These are phyloP conservation scores for Musa schizocarpa DNA, from an alignment of 176 grass and related monocot genomes.

Conservation along the genomic window DNA sequence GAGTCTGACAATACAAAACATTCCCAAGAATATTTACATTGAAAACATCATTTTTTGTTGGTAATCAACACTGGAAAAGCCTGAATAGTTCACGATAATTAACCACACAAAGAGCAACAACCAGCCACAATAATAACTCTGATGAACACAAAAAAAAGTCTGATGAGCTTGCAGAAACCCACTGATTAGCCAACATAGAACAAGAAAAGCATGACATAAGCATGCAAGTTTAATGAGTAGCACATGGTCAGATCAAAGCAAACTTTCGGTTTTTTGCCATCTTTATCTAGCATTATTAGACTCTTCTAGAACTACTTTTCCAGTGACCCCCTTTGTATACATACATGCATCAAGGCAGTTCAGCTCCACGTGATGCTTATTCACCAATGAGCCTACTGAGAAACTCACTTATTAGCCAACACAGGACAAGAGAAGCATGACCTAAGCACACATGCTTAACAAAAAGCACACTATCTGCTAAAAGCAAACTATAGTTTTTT, in stretches of 20 bases:
- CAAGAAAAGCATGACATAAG: not conserved
- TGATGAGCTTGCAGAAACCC: not conserved
- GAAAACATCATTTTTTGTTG: too few species aligned
- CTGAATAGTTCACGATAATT: too few species aligned
- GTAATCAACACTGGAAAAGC: too few species aligned
- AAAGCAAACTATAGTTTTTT: conserved; percentile 6
- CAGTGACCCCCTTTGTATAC: conserved; percentile 89
- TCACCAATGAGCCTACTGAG: not conserved
- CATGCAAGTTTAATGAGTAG: not conserved
- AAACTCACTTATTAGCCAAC: not conserved
- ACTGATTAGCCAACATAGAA: not conserved
- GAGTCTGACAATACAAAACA: too few species aligned
- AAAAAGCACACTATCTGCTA: not conserved
- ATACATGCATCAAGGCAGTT: conserved; percentile 63
- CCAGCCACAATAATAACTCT: too few species aligned
- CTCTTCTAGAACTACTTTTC: not conserved
- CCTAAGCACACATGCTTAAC: not conserved
- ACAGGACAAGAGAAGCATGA: not conserved
- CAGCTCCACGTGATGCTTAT: conserved; percentile 79
- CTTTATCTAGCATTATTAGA: conserved; percentile 10
- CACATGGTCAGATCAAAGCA: not conserved
- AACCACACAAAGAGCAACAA: too few species aligned
- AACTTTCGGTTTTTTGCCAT: conserved; percentile 16
- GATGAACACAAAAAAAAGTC: too few species aligned
- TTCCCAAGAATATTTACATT: too few species aligned